Evolutionary conservation across 2,329 filamentous ascomycete genomes (phyloP), one percentile per base, ranked within the genome.

Genomic region (Didymella keratinophila): DNA sequence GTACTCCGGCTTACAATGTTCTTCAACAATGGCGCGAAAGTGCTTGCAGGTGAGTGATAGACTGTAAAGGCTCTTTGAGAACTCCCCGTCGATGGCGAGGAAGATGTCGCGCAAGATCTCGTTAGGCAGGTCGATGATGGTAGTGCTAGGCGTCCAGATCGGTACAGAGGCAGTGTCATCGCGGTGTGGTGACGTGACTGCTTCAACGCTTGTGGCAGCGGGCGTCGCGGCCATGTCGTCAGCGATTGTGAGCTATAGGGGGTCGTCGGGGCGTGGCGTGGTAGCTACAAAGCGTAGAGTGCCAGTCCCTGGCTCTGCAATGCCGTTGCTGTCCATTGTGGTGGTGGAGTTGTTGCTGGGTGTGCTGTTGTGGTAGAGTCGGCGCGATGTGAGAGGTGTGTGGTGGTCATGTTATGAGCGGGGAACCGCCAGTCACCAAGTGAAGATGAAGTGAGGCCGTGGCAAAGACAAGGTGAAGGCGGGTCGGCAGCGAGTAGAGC

Each of bases 1-100:
- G 21, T 57, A 52, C n/a, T 57, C 47, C 5, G 54, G 54, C 34
- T 52, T 47, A 20, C 47, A 43, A 16, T 47, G 11, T 32, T 42
- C 27, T n/a, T 52, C 42, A 16, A 56, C 36, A 25, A 57, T 23
- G 1, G 14, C 10, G 16, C 28, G 42, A 14, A 57, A 45, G 14
- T 28, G 47, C 28, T 44, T 50, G 41, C 53, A 50, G 9, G 53
- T 44, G 14, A 56, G 37, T 4, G 10, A 14, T 21, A 58, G 10
- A n/a, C 48, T 58, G 16, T 27, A 48, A 0, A 47, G 21, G 2
- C 43, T 48, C 2, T 27, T 34, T 2, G 54, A 43, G 23, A 52
- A 58, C 11, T 43, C 23, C 3, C n/a, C 27, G 5, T 47, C 21
- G 28, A 48, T 18, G 18, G 1, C 27, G 43, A 48, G 7, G 16